Percentiles rank a stretch among this genome's conserved stretches.
Conservation (phyloP, 495 filamentous ascomycete species). For the Podospora didyma region DNA sequence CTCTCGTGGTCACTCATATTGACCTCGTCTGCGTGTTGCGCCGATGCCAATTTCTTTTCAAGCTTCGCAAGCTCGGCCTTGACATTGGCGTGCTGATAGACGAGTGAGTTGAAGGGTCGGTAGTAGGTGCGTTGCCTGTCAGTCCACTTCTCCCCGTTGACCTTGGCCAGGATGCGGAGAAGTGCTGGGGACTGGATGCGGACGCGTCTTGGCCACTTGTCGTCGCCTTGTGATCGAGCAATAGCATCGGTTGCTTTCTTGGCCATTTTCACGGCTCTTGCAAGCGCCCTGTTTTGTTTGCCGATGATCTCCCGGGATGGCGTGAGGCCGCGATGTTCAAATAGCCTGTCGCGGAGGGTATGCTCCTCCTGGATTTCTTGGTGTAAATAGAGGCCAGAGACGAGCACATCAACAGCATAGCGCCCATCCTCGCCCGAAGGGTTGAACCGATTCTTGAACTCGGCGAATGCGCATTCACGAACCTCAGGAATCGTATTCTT, state of each 20-base stretch:
- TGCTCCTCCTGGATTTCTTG: slow-evolving; percentile 6
- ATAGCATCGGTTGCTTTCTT: slow-evolving; percentile 11
- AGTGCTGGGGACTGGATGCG: slow-evolving; percentile 37
- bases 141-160: slow-evolving; percentile 17
- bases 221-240: slow-evolving; percentile 14
- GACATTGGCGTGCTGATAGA: slow-evolving; percentile 36
- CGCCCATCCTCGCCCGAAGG: slow-evolving; percentile 3
- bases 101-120: slow-evolving; percentile 34
- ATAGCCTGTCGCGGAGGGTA: background rate
- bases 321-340: background rate
- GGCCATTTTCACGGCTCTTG: background rate
- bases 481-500: slow-evolving; percentile 10
- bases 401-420: slow-evolving; percentile 19
- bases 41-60: no score
- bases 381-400: background rate
- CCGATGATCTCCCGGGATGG: background rate
- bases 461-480: slow-evolving; percentile 7
- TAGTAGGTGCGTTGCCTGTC: slow-evolving; percentile 29
- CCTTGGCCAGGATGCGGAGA: slow-evolving; percentile 23
- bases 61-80: slow-evolving; percentile 29
- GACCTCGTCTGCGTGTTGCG: slow-evolving; percentile 34
- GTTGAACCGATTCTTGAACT: slow-evolving; percentile 24
- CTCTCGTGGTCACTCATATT: slow-evolving; percentile 25
- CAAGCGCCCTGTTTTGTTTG: background rate
- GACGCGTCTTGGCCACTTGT: slow-evolving; percentile 30